Evolutionary conservation across 129 eudicot genomes (phyloP).

Genomic region (Arctium lappa): DNA sequence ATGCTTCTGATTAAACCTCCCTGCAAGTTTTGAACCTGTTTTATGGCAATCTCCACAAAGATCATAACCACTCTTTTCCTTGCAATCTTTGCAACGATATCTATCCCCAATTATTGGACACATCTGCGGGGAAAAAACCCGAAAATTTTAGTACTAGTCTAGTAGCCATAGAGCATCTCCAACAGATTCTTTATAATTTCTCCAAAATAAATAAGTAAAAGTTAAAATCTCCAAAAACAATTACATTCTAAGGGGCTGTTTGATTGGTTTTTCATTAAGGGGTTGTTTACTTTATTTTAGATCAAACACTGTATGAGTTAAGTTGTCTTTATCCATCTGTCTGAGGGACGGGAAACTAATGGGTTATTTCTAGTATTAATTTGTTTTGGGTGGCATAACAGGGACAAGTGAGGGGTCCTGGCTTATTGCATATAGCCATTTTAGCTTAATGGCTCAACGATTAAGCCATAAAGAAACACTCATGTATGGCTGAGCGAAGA

Average conservation of each 20-base stretch:
- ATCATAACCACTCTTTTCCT: constrained; percentile 53
- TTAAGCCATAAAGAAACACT: too few species aligned
- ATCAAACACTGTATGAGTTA: too few species aligned
- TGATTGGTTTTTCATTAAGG: too few species aligned
- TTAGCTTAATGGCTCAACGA: too few species aligned
- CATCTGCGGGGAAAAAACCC: constrained; percentile 42
- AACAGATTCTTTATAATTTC: neutral
- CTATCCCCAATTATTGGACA: constrained; percentile 71
- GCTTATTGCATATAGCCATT: too few species aligned
- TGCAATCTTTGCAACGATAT: constrained; percentile 70
- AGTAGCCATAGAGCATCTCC: neutral
- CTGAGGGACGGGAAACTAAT: too few species aligned
- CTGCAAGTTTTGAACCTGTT: constrained; percentile 60
- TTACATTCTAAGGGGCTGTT: neutral
- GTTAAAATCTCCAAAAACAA: neutral
- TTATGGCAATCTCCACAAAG: constrained; percentile 70
- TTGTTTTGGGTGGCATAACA: too few species aligned
- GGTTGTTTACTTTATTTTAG: too few species aligned
- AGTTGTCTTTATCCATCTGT: too few species aligned
- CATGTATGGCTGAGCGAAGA: too few species aligned
- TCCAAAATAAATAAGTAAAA: neutral
- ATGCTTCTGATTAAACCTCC: constrained; percentile 76
- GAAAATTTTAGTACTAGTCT: neutral
- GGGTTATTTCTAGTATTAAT: too few species aligned
- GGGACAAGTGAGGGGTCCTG: too few species aligned